Percentiles rank a stretch among this genome's conserved stretches.
Conservation (phyloP, 768 basidiomycete species). For the Suillus tomentosus region DNA sequence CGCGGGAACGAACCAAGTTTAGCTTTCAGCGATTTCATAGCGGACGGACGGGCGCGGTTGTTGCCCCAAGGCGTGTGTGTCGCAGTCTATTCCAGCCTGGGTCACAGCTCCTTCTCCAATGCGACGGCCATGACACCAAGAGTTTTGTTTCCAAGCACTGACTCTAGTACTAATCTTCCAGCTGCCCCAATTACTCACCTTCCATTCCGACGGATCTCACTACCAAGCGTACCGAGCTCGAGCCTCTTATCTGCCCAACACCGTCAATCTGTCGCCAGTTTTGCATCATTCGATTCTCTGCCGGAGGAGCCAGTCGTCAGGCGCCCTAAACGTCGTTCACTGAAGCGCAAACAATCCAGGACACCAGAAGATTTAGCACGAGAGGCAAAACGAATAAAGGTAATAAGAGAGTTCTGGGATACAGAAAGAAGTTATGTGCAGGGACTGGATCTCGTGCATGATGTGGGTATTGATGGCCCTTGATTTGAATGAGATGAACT, state of each 20-base stretch:
- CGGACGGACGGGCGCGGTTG: background rate
- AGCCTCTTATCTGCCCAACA: constrained; percentile 42
- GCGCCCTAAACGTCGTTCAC: constrained; percentile 39
- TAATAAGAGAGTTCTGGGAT: constrained; percentile 79
- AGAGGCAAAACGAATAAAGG: constrained; percentile 60
- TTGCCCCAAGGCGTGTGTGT: background rate
- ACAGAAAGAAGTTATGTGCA: constrained; percentile 82
- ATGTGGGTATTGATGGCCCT: constrained; percentile 47
- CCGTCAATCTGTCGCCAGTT: constrained; percentile 67
- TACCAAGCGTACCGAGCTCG: constrained; percentile 56
- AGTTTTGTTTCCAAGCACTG: constrained; percentile 37
- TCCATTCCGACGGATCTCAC: constrained; percentile 64
- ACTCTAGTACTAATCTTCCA: constrained; percentile 21
- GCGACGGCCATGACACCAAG: constrained; percentile 25
- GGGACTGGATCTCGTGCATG: constrained; percentile 81
- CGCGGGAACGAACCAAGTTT: constrained; percentile 6
- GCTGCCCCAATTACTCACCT: constrained; percentile 48
- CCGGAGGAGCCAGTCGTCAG: constrained; percentile 46
- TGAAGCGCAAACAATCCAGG: constrained; percentile 22
- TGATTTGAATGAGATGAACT: constrained; percentile 12
- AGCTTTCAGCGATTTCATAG: constrained; percentile 4
- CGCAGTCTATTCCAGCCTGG: background rate
- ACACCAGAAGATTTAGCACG: constrained; percentile 48
- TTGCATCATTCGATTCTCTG: constrained; percentile 74
- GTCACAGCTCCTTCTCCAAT: constrained; percentile 13